Evolutionary conservation across 2,329 filamentous ascomycete genomes (phyloP).

Genomic region (Chaetomium olivaceum): DNA sequence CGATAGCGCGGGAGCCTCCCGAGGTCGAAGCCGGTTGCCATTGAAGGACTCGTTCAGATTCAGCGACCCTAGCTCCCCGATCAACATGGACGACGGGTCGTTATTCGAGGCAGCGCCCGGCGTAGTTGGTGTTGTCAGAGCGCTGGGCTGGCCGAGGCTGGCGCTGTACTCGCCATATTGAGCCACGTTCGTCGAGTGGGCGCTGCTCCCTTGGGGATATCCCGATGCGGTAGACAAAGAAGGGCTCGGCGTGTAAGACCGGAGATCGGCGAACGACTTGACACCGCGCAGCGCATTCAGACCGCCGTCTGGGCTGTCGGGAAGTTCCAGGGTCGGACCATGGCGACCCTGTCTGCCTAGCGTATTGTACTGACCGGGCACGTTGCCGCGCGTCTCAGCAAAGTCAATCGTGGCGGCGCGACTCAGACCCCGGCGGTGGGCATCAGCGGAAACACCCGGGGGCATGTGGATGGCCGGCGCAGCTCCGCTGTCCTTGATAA

Average conservation of each 20-base stretch:
- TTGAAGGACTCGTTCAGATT: constrained; percentile 55
- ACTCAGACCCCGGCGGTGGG: constrained; percentile 80
- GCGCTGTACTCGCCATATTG: constrained; percentile 49
- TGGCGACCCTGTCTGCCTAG: constrained; percentile 70
- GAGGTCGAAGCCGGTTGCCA: constrained; percentile 41
- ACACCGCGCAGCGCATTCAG: constrained; percentile 85
- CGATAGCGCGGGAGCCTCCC: constrained; percentile 61
- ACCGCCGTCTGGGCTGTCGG: constrained; percentile 73
- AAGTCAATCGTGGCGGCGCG: constrained; percentile 98
- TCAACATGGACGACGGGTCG: constrained; percentile 41
- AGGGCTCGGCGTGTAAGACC: constrained; percentile 92
- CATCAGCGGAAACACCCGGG: constrained; percentile 68
- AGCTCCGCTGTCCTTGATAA: constrained; percentile 68
- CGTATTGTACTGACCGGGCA: constrained; percentile 67
- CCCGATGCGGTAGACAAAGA: constrained; percentile 79
- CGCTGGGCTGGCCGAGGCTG: constrained; percentile 41
- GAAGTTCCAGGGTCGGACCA: constrained; percentile 75
- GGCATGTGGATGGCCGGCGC: constrained; percentile 57
- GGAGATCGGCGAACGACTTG: constrained; percentile 94
- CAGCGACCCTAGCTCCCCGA: constrained; percentile 52
- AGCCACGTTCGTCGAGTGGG: constrained; percentile 37
- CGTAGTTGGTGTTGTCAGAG: constrained; percentile 42
- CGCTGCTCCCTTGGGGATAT: constrained; percentile 51
- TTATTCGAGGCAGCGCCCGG: constrained; percentile 36
- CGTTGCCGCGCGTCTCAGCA: constrained; percentile 67